Evolutionary conservation across 2,329 filamentous ascomycete genomes (phyloP).

Genomic region (Diaporthe humulicola): DNA sequence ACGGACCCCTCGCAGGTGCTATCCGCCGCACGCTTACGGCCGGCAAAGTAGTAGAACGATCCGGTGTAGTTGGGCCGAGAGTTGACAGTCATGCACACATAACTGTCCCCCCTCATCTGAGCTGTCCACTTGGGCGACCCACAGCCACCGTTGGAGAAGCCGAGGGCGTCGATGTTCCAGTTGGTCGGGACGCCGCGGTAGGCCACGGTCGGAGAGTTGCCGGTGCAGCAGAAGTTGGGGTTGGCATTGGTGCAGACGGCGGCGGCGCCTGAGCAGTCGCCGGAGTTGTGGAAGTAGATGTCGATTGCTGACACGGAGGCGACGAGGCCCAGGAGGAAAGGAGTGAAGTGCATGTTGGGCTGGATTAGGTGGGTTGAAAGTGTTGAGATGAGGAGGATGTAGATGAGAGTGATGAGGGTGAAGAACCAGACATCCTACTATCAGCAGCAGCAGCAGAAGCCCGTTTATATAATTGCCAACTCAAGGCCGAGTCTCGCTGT

Average conservation of each 20-base stretch:
- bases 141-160: slow-evolving; percentile 14
- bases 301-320: slow-evolving; percentile 4
- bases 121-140: slow-evolving; percentile 2
- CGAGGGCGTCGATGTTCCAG: slow-evolving; percentile 5
- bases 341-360: slow-evolving; percentile 7
- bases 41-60: neutral
- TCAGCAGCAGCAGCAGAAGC: neutral
- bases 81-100: slow-evolving; percentile 14
- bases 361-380: neutral
- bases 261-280: slow-evolving; percentile 4
- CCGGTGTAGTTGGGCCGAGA: slow-evolving; percentile 3
- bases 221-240: slow-evolving; percentile 6
- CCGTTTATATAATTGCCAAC: neutral
- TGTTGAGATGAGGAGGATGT: neutral
- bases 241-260: neutral
- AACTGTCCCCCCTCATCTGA: neutral
- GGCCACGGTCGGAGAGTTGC: neutral
- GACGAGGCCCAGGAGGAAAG: neutral
- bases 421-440: neutral
- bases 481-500: neutral
- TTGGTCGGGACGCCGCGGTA: slow-evolving; percentile 8
- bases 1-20: neutral
- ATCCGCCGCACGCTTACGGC: neutral
- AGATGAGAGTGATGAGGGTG: neutral
- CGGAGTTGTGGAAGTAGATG: slow-evolving; percentile 8